A percentile compares a stretch with the other conserved stretches of the same genome.
These are phyloP conservation scores for Thalia dealbata DNA, from an alignment of 176 grass and related monocot species.

Conservation along the genomic window DNA sequence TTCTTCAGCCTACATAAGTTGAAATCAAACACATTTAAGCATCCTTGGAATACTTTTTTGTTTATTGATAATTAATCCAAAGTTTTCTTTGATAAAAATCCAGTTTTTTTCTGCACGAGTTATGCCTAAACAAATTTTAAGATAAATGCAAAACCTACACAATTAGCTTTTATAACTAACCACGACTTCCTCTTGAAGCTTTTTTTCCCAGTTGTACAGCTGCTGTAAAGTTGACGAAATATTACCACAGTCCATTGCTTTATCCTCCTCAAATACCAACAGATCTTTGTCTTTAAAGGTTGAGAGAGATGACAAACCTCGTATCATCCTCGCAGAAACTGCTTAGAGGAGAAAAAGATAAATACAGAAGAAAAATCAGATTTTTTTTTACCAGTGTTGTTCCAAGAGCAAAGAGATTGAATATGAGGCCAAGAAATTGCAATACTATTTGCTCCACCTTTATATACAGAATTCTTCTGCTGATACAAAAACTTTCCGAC, in stretches of 20 bases:
- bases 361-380: neutral
- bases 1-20: conserved; percentile 11
- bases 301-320: conserved; percentile 46
- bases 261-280: conserved; percentile 69
- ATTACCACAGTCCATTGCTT: conserved; percentile 30
- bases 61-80: neutral
- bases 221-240: conserved; percentile 91
- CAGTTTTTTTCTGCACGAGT: neutral
- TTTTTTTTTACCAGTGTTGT: neutral
- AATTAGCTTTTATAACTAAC: conserved; percentile 24
- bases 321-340: conserved; percentile 76
- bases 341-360: conserved; percentile 3
- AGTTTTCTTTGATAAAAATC: no score
- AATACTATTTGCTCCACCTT: neutral
- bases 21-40: neutral
- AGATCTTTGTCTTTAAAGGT: conserved; percentile 40
- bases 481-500: conserved; percentile 87
- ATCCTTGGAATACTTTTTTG: neutral
- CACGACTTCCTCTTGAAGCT: conserved; percentile 98
- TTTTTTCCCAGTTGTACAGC: conserved; percentile 92
- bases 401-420: neutral
- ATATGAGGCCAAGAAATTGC: neutral
- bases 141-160: no score
- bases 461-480: conserved; percentile 42
- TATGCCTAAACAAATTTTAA: neutral